These are phyloP conservation scores for Phascolomyces articulosus DNA, from an alignment of 371 early-diverging fungal species.

Conservation along the genomic window DNA sequence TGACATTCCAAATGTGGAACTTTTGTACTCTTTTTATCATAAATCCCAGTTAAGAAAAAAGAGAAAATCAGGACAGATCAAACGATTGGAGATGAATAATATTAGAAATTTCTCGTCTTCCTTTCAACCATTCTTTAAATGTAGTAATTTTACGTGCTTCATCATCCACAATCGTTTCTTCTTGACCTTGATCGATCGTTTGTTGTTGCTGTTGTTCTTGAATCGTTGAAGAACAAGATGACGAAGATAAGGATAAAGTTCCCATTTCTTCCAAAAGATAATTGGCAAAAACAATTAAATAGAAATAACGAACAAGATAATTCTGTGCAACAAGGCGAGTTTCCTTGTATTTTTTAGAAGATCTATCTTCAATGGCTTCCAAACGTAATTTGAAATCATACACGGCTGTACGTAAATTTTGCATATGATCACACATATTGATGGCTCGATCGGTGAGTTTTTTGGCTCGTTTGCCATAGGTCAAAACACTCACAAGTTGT, in stretches of 20 bases:
- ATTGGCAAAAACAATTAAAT: constrained; percentile 73
- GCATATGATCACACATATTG: constrained; percentile 77
- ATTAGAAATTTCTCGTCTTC: constrained; percentile 56
- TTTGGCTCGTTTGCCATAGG: constrained; percentile 71
- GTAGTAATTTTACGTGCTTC: constrained; percentile 42
- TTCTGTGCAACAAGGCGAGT: constrained; percentile 56
- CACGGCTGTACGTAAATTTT: constrained; percentile 74
- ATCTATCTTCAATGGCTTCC: constrained; percentile 51
- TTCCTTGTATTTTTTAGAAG: constrained; percentile 50
- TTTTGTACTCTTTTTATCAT: too few relatives aligned
- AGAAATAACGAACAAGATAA: constrained; percentile 74
- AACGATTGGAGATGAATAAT: constrained; percentile 41
- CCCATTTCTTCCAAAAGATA: constrained; percentile 68
- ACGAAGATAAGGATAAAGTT: background rate
- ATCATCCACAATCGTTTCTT: constrained; percentile 28
- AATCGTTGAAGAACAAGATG: background rate
- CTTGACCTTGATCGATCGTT: background rate
- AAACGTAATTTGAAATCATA: constrained; percentile 66
- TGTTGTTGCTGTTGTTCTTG: too few relatives aligned
- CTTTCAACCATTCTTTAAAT: constrained; percentile 56
- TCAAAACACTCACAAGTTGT: constrained; percentile 69
- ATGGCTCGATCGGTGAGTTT: constrained; percentile 72
- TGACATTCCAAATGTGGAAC: too few relatives aligned
- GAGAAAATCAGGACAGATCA: constrained; percentile 19
- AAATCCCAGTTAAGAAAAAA: background rate